phyloP scores from a whole-genome alignment of 805 yeast species.

The Candida glaebosa region DNA sequence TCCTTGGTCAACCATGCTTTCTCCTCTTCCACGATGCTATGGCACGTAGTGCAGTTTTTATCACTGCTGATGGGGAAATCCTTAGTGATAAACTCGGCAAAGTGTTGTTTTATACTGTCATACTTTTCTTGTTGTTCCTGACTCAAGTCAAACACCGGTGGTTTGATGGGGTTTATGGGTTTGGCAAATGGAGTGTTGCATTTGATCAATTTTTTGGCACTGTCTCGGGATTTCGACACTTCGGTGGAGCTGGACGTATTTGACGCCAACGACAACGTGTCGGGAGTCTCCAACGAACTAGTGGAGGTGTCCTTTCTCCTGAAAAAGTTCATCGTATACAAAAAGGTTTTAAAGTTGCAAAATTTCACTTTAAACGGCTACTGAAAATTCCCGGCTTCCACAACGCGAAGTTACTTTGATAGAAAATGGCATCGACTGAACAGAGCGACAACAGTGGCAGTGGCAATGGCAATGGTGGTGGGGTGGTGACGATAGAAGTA shows the following conservation, averaged over 20 bases:
- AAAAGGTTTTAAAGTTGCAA: neutral
- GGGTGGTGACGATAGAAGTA: neutral
- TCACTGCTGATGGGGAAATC: slow-evolving; percentile 30
- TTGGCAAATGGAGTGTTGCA: slow-evolving; percentile 37
- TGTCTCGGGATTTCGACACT: neutral
- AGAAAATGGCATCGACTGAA: too few species aligned
- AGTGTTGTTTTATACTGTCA: slow-evolving; percentile 25
- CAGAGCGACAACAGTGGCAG: too few species aligned
- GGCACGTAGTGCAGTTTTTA: slow-evolving; percentile 19
- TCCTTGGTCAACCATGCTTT: slow-evolving; percentile 49
- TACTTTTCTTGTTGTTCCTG: slow-evolving; percentile 31
- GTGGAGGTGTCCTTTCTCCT: slow-evolving; percentile 12
- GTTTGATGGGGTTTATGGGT: slow-evolving; percentile 32
- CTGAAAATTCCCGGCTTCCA: neutral
- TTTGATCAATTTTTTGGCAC: slow-evolving; percentile 23
- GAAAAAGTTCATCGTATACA: slow-evolving; percentile 15
- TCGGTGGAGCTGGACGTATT: slow-evolving; percentile 5
- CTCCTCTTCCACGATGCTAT: slow-evolving; percentile 27
- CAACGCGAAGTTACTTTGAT: neutral
- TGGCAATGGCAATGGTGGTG: too few species aligned
- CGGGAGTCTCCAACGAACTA: slow-evolving; percentile 9
- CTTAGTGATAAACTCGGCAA: slow-evolving; percentile 20
- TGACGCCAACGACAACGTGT: slow-evolving; percentile 16
- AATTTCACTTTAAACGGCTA: neutral
- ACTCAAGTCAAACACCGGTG: slow-evolving; percentile 27